A percentile compares a stretch with the other conserved stretches of the same genome.
Evolutionary conservation across 176 grass and related monocot genomes (phyloP).

Genomic region (Guadua angustifolia): DNA sequence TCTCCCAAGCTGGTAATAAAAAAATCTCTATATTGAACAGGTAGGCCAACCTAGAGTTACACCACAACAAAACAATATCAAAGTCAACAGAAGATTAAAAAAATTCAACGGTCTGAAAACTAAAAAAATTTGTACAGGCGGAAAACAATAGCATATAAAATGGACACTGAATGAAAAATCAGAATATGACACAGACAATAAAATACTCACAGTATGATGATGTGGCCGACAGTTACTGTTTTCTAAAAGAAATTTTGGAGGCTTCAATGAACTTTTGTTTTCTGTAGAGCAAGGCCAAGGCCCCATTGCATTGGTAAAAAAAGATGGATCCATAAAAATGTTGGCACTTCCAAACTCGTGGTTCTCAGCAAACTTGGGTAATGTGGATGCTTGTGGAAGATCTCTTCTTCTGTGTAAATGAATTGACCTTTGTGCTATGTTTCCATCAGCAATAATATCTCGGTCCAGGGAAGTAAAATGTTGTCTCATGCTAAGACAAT

Average conservation of each 20-base stretch:
- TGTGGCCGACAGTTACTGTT: constrained; percentile 42
- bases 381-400: constrained; percentile 58
- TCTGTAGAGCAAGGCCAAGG: constrained; percentile 53
- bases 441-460: constrained; percentile 63
- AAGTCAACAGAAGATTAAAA: constrained; percentile 35
- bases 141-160: constrained; percentile 30
- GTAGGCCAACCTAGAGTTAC: constrained; percentile 73
- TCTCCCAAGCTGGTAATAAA: constrained; percentile 83
- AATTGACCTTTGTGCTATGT: constrained; percentile 49
- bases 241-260: constrained; percentile 59
- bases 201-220: constrained; percentile 45
- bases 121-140: constrained; percentile 27
- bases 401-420: constrained; percentile 66
- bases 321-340: constrained; percentile 69
- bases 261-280: constrained; percentile 39
- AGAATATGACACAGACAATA: constrained; percentile 37
- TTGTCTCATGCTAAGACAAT: constrained; percentile 59
- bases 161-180: constrained; percentile 15
- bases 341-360: constrained; percentile 58
- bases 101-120: constrained; percentile 32
- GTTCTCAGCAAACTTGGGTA: constrained; percentile 64
- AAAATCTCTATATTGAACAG: constrained; percentile 88
- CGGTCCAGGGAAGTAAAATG: constrained; percentile 61
- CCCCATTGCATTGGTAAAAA: constrained; percentile 54
- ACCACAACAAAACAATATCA: constrained; percentile 37